A percentile compares a stretch with the other conserved stretches of the same genome.
phyloP scores from a whole-genome alignment of 257 asterid genomes.

The Hygrophila difformis region DNA sequence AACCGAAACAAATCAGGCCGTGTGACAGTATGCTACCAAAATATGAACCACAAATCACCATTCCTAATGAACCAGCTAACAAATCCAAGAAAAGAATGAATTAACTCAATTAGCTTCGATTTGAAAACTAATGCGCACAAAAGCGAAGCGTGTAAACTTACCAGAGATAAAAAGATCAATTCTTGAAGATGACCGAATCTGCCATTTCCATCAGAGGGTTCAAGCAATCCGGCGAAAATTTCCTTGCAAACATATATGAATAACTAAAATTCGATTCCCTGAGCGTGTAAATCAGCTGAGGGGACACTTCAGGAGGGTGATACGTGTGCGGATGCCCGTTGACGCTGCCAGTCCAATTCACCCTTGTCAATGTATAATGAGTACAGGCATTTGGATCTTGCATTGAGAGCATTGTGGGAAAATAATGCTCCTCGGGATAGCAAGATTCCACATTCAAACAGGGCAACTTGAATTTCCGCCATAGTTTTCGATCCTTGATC shows the following conservation, averaged over 20 bases:
- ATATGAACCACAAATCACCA: constrained; percentile 6
- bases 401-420: constrained; percentile 67
- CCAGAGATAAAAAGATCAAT: constrained; percentile 32
- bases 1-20: no score
- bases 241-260: no score
- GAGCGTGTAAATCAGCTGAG: constrained; percentile 44
- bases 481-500: constrained; percentile 48
- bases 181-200: constrained; percentile 53
- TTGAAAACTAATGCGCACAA: background rate
- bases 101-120: background rate
- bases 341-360: constrained; percentile 57
- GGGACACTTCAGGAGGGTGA: constrained; percentile 43
- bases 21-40: constrained; percentile 11
- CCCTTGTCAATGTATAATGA: no score
- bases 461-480: no score
- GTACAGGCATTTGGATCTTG: constrained; percentile 47
- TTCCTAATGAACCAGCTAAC: no score
- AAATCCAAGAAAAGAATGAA: background rate
- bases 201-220: constrained; percentile 53
- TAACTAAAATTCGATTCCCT: no score
- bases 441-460: no score
- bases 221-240: constrained; percentile 72
- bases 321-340: constrained; percentile 76
- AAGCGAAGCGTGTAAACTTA: constrained; percentile 15
- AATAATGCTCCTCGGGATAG: constrained; percentile 75